Evolutionary conservation across 345 rosid species (phyloP), one percentile per base, ranked within the genome.

Genomic region (Tarenaya hassleriana): DNA sequence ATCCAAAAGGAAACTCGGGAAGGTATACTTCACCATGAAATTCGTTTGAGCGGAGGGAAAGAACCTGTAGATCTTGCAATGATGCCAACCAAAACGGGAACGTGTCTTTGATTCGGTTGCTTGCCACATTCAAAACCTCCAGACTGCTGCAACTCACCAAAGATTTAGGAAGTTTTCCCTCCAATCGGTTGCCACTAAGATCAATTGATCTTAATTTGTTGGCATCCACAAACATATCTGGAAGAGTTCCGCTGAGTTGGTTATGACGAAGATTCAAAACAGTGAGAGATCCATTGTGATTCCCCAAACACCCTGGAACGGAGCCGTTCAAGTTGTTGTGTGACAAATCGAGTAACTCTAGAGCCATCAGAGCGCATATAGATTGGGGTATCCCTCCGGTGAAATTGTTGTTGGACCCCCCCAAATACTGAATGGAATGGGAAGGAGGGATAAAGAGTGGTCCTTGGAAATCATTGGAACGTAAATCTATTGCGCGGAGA

Each of bases 71-170:
- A 1, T 1, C 32, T 0, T 69, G 33, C 14, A 62, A 7, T 8
- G 34, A 64, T 52, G 43, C 47, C 64, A 77, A 47, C 18, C 57
- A 58, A 60, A 64, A 78, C 1, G 84, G 84, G 41, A 73, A 78
- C 10, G 0, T 24, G 10, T 68, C 83, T 0, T 10, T 38, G 17
- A 77, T 47, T 5, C 16, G 39, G 46, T 81, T 77, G 18, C 56
- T 55, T 0, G 55, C 75, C 0, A 81, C 10, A 50, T 73, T 57
- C 7, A 77, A 7, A 20, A 77, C 40, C 58, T 77, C 56, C 44
- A 81, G 16, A 9, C 0, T 29, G 1, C 0, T 17, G 27, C 79
- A 77, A 0, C 46, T 75, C 27, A 24, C 50, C 51, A 81, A 13
- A 1, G 77, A 69, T 49, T n/a, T 38, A 1, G 75, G 73, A 15